Evolutionary conservation across 176 grass and related monocot species (phyloP), one percentile per base, ranked within the genome.

Genomic region (Rhynchospora breviuscula): DNA sequence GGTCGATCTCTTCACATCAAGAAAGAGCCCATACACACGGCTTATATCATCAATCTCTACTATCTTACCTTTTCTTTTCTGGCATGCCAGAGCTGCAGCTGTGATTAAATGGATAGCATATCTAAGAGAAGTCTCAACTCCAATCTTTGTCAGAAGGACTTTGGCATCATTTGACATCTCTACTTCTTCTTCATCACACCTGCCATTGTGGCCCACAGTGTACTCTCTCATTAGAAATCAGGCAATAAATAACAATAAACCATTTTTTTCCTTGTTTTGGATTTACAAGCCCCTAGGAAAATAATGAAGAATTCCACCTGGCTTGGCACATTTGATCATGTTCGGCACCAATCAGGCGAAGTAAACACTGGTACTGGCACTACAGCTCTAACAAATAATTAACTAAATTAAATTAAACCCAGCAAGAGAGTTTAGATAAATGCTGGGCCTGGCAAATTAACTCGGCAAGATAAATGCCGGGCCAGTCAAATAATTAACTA

Each of bases 11-110:
- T 95, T 98, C 17, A 98, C 91, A 45, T 98, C 96, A 17, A 98
- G 91, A 77, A 98, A 98, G 52, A 98, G 80, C 59, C 85, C 82
- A 61, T 99, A 95, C 14, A 99, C 96, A 64, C 91, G 82, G 80
- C 96, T 99, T 80, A 99, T 86, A 21, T 99, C 93, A 26, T 91
- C 93, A 83, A 99, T 93, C 89, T 98, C 96, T 10, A 99, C 91
- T 45, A 88, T 77, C 88, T 91, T 95, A 12, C 93, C 89, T 85
- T 89, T 99, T 54, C 86, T 89, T 76, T 90, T 99, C 86, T 95
- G 91, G 82, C 91, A 99, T 52, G 93, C 91, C 44, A 99, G 8
- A 15, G 91, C 93, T 0, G 96, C 88, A 0, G 91, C 74, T 8
- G 88, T 99, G 47, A 99, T 99, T n/a, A 98, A 79, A 84, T 99